A percentile compares a stretch with the other conserved stretches of the same genome.
Evolutionary conservation across 768 basidiomycete species (phyloP).

Genomic region (Amanita pallidorosea): DNA sequence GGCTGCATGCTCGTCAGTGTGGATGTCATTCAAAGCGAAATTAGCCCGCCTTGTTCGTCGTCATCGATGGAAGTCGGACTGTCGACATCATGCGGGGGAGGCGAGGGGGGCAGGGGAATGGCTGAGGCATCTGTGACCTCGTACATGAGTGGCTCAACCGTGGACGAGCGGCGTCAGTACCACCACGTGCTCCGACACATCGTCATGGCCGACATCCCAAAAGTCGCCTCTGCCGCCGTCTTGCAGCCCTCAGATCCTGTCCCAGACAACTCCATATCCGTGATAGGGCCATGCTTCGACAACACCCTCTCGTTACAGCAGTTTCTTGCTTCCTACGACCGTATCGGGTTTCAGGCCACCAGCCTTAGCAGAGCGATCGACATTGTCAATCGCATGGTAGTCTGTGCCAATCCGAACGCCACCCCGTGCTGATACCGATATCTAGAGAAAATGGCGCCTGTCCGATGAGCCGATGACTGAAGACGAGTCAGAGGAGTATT

Average conservation of each 20-base stretch:
- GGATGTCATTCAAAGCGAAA: neutral
- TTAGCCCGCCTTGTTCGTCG: neutral
- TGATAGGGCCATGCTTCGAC: slow-evolving; percentile 85
- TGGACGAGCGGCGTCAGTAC: neutral
- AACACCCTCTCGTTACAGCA: slow-evolving; percentile 50
- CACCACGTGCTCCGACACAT: slow-evolving; percentile 1
- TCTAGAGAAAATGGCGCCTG: slow-evolving; percentile 78
- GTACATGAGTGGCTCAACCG: slow-evolving; percentile 1
- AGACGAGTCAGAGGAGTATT: slow-evolving; percentile 61
- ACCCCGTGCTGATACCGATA: neutral
- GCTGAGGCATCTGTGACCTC: slow-evolving; percentile 1
- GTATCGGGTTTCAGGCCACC: slow-evolving; percentile 97
- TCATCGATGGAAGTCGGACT: neutral
- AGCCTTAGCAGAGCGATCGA: slow-evolving; percentile 82
- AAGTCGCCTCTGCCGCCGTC: slow-evolving; percentile 62
- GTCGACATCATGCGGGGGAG: neutral
- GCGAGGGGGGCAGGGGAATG: slow-evolving; percentile 4
- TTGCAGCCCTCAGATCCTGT: slow-evolving; percentile 68
- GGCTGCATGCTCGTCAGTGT: neutral
- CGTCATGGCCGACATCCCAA: slow-evolving; percentile 27
- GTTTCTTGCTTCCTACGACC: slow-evolving; percentile 71
- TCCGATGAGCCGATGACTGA: slow-evolving; percentile 70
- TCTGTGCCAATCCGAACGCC: neutral
- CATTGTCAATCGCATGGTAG: slow-evolving; percentile 89
- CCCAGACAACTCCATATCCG: slow-evolving; percentile 50